These are phyloP conservation scores for Puccinia novopanici DNA, from an alignment of 1,284 basidiomycete genomes.

Conservation along the genomic window DNA sequence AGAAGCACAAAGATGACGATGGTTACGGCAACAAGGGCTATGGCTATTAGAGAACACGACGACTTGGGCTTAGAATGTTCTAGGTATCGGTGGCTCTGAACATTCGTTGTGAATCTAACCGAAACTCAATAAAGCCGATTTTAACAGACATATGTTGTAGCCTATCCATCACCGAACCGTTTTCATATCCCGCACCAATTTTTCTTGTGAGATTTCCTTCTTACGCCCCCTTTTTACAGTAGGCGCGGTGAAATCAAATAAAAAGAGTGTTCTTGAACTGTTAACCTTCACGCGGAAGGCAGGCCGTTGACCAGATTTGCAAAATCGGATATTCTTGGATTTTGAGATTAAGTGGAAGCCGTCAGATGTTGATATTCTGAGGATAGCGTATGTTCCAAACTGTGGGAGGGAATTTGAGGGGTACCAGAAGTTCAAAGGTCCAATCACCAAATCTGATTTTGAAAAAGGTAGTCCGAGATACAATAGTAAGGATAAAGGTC, in stretches of 20 bases:
- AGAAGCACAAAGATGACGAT: constrained; percentile 23
- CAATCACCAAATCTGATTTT: too few relatives aligned
- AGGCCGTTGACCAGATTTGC: too few relatives aligned
- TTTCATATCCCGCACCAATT: neutral
- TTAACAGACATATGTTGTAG: neutral
- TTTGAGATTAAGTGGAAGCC: too few relatives aligned
- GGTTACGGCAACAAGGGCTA: constrained; percentile 15
- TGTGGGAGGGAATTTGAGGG: too few relatives aligned
- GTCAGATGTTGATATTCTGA: too few relatives aligned
- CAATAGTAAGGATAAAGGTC: too few relatives aligned
- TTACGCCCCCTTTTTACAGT: neutral
- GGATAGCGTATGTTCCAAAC: too few relatives aligned
- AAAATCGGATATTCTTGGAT: too few relatives aligned
- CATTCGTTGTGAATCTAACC: constrained; percentile 3
- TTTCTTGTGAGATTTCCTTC: constrained; percentile 2
- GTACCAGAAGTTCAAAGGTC: too few relatives aligned
- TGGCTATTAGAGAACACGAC: neutral
- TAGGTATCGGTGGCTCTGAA: neutral
- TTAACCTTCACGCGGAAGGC: too few relatives aligned
- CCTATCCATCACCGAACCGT: neutral
- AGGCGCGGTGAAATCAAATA: neutral
- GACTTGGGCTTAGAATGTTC: neutral
- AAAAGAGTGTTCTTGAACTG: neutral
- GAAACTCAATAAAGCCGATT: neutral
- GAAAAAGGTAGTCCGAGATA: too few relatives aligned